phyloP scores from a whole-genome alignment of 495 filamentous ascomycete species.

The Xylaria curta region DNA sequence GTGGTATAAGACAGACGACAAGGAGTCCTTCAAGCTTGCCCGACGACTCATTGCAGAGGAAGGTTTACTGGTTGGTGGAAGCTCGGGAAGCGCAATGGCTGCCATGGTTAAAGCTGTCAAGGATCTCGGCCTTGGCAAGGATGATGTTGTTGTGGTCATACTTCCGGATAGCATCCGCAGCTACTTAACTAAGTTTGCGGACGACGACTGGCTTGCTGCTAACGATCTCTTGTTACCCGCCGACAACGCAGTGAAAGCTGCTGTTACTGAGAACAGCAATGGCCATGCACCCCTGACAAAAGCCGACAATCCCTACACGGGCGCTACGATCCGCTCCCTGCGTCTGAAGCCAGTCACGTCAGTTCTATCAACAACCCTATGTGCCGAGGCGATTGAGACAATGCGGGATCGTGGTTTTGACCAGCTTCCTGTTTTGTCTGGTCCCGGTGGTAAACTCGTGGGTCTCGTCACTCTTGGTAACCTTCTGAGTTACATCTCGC shows the following conservation, averaged over 20 bases:
- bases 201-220: constrained; percentile 97
- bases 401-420: constrained; percentile 98
- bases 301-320: constrained; percentile 66
- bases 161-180: constrained; percentile 95
- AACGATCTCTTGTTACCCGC: constrained; percentile 78
- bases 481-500: constrained; percentile 85
- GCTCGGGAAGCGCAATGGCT: constrained; percentile 90
- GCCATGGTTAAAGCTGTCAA: constrained; percentile 80
- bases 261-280: constrained; percentile 55
- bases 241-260: constrained; percentile 35
- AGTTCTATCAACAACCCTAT: constrained; percentile 68
- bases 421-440: constrained; percentile 86
- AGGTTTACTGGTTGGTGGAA: constrained; percentile 91
- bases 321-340: constrained; percentile 78
- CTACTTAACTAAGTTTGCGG: constrained; percentile 98
- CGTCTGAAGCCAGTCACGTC: constrained; percentile 92
- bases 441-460: constrained; percentile 71
- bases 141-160: constrained; percentile 86
- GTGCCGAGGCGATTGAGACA: constrained; percentile 87
- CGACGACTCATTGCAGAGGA: constrained; percentile 92
- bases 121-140: constrained; percentile 74
- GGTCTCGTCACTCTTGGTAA: constrained; percentile 95
- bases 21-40: constrained; percentile 87
- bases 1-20: constrained; percentile 98
- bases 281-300: constrained; percentile 34